Base-by-base conservation (phyloP, 768 basidiomycete genomes). In the Collybia nuda region DNA sequence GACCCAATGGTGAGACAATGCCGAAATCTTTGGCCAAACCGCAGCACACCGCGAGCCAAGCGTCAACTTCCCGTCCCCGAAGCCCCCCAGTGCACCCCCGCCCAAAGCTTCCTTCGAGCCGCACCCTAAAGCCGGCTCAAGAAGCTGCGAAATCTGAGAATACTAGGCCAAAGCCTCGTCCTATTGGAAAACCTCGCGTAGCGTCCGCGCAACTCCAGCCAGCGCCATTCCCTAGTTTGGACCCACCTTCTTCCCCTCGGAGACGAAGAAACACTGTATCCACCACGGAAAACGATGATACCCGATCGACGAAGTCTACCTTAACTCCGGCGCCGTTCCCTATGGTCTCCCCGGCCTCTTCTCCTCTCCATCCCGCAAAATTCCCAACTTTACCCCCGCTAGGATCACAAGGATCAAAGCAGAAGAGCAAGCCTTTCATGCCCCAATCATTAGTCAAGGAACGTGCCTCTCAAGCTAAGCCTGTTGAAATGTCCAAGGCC, bases 281-380 rank as follows among this genome's bases (percentile, higher is more conserved):
- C 45, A 35, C 43, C 47, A 29, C 43, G 39, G 50, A 54, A 6
- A 40, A 44, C 37, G 18, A 36, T 15, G 40, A 19, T 42, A 9
- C 45, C 8, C 28, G 21, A 28, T 47, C 42, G 12, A 23, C 42
- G 32, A 28, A 21, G 23, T 18, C 29, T 21, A 15, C 28, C 14
- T 51, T 49, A 26, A 56, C 58, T 47, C 53, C 50, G 1, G 38
- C 63, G 28, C 60, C 55, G 7, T 72, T 71, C 46, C 70, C 69
- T 12, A 22, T 22, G 9, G 21, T 50, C 29, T 53, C 56, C 2
- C 51, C 47, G 6, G 40, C 44, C 6, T 44, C 28, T 40, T 46
- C 47, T 1, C 47, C 37, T 18, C 22, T 19, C 29, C 37, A 32
- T 18, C 48, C 52, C 8, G 32, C 55, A 6, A 37, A 41, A 41